These are phyloP conservation scores for Fagopyrum tataricum DNA, from an alignment of 148 eudicot genomes.

Conservation along the genomic window DNA sequence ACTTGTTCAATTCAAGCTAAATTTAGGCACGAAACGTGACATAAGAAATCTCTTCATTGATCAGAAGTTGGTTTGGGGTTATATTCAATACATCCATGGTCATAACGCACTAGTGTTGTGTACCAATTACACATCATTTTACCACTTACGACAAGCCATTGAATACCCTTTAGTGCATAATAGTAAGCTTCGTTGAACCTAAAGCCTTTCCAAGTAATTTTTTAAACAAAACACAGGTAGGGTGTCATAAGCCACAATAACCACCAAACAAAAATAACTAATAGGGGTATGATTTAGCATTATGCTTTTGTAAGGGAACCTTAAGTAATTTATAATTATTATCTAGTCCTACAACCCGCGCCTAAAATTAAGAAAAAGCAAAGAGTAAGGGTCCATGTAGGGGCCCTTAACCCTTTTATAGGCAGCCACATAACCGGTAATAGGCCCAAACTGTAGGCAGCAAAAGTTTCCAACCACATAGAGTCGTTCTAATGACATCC, in stretches of 20 bases:
- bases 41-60: neutral
- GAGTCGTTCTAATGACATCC: neutral
- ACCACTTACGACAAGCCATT: neutral
- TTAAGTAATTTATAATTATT: neutral
- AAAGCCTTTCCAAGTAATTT: neutral
- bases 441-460: neutral
- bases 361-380: neutral
- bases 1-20: too few relatives aligned
- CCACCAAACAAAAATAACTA: neutral
- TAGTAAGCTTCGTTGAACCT: neutral
- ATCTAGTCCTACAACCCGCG: neutral
- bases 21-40: too few relatives aligned
- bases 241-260: neutral
- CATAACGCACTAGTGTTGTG: neutral
- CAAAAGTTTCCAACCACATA: constrained; percentile 9
- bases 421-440: neutral
- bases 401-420: neutral
- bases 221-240: neutral
- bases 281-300: neutral
- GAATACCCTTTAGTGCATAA: neutral
- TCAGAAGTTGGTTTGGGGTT: neutral
- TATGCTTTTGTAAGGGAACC: neutral
- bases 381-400: neutral
- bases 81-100: neutral
- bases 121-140: neutral